Conservation (phyloP, 768 basidiomycete genomes). For the Rubroboletus pulcherrimus region DNA sequence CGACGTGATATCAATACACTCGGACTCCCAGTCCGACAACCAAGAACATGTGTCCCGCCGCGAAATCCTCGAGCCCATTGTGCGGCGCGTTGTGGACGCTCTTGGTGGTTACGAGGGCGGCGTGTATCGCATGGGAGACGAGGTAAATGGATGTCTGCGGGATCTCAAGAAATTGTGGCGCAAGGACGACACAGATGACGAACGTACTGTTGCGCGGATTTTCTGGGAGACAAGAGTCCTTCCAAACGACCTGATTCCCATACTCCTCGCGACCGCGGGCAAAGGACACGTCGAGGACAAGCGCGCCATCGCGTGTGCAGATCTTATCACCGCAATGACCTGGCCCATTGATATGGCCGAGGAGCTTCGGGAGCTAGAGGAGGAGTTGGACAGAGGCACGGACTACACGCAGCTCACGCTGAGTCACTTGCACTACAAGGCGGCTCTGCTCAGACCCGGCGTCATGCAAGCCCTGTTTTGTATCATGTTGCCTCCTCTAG, state of each 20-base stretch:
- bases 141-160: conserved; percentile 78
- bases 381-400: conserved; percentile 71
- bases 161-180: conserved; percentile 96
- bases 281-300: conserved; percentile 77
- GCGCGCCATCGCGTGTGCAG: conserved; percentile 76
- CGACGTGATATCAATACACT: conserved; percentile 35
- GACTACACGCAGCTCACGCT: conserved; percentile 84
- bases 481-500: conserved; percentile 74
- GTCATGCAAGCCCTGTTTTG: conserved; percentile 70
- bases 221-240: conserved; percentile 87
- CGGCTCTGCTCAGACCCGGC: conserved; percentile 57
- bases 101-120: conserved; percentile 71
- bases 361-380: conserved; percentile 87
- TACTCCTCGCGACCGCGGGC: conserved; percentile 77
- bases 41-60: conserved; percentile 41
- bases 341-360: conserved; percentile 98
- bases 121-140: conserved; percentile 74
- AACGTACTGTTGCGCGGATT: conserved; percentile 90
- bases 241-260: conserved; percentile 82
- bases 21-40: conserved; percentile 21
- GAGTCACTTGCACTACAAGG: conserved; percentile 89
- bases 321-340: conserved; percentile 94
- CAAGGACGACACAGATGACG: conserved; percentile 95
- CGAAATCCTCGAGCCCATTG: conserved; percentile 59
- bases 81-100: conserved; percentile 74